Percentiles rank a stretch among this genome's conserved stretches.
Conservation (phyloP, 1,139 yeast genomes). For the Sugiyamaella neomexicana region DNA sequence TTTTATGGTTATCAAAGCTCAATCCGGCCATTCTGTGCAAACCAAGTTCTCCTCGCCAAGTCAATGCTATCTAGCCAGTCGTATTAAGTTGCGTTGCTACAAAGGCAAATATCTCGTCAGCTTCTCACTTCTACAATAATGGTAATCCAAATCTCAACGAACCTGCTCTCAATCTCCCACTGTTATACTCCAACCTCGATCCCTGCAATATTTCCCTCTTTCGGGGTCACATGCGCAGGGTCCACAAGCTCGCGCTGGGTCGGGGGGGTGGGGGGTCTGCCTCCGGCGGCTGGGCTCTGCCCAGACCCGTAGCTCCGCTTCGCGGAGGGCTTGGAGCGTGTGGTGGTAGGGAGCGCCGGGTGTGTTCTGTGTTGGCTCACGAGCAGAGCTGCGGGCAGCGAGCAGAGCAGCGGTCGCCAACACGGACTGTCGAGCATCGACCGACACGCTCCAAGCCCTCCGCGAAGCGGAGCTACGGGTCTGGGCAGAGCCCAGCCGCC, state of each 20-base stretch:
- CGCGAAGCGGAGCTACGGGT: background rate
- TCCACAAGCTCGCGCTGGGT: too few species aligned
- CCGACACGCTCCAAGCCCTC: background rate
- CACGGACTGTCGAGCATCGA: too few species aligned
- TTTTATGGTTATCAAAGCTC: conserved; percentile 87
- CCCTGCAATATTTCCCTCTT: background rate
- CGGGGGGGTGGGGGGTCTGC: too few species aligned
- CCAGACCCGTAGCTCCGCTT: background rate
- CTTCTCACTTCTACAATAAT: too few species aligned
- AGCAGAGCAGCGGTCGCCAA: too few species aligned
- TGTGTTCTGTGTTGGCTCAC: too few species aligned
- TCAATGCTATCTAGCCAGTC: background rate
- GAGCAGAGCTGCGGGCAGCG: too few species aligned
- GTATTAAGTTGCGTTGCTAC: background rate
- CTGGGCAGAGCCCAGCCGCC: background rate
- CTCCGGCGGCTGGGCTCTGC: too few species aligned
- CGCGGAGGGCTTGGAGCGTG: background rate
- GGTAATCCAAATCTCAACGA: background rate
- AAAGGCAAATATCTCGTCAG: too few species aligned
- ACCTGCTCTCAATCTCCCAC: background rate
- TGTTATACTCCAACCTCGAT: background rate
- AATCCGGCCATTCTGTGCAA: conserved; percentile 95
- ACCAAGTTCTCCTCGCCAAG: too few species aligned
- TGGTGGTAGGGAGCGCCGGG: too few species aligned
- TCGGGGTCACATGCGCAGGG: background rate